A percentile compares a stretch with the other conserved stretches of the same genome.
Evolutionary conservation across 2,329 filamentous ascomycete genomes (phyloP).

Genomic region (Arthrobotrys sphaeroides): DNA sequence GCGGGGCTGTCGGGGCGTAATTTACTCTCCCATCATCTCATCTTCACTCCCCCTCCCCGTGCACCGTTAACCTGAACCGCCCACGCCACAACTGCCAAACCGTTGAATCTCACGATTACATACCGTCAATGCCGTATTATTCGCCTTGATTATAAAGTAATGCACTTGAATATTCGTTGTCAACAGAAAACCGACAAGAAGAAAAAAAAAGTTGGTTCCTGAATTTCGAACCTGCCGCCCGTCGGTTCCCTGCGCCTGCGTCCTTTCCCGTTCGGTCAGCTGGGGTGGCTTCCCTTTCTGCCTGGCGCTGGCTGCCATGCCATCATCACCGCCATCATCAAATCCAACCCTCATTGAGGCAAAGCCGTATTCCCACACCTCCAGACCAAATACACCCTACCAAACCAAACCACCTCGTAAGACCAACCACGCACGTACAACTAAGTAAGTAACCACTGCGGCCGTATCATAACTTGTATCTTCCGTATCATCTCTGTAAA

Average conservation of each 20-base stretch:
- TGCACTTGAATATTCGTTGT: too few species aligned
- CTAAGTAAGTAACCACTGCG: too few species aligned
- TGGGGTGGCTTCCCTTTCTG: constrained; percentile 21
- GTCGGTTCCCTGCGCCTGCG: constrained; percentile 10
- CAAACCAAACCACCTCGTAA: too few species aligned
- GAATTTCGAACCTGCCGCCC: constrained; percentile 14
- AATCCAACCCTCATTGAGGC: constrained; percentile 3
- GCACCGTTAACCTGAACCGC: too few species aligned
- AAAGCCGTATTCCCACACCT: neutral
- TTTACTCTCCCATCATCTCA: neutral
- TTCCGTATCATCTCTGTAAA: neutral
- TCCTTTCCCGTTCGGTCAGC: constrained; percentile 35
- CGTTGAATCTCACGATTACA: too few species aligned
- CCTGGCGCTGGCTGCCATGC: constrained; percentile 1
- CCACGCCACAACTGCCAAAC: too few species aligned
- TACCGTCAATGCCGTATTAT: too few species aligned
- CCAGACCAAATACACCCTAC: too few species aligned
- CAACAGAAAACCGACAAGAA: neutral
- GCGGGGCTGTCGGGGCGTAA: neutral
- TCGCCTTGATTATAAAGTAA: too few species aligned
- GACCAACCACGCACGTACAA: too few species aligned
- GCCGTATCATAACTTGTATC: neutral
- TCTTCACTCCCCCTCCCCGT: too few species aligned
- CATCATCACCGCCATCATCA: constrained; percentile 7
- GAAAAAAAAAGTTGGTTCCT: constrained; percentile 12